Evolutionary conservation across 257 asterid species (phyloP).

Genomic region (Fraxinus anomala): DNA sequence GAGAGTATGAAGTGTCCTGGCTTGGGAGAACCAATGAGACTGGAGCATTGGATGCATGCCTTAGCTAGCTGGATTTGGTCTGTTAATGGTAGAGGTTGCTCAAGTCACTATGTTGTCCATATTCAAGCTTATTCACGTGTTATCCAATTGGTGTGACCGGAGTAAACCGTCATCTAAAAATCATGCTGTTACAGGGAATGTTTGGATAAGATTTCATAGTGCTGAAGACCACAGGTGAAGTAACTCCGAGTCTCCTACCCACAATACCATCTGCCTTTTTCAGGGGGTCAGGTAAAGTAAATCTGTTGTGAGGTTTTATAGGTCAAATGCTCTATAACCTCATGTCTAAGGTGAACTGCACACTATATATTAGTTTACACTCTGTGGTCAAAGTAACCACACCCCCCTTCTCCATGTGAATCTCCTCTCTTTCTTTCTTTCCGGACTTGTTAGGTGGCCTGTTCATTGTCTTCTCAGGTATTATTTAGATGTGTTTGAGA

Average conservation of each 20-base stretch:
- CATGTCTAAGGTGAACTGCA: not conserved
- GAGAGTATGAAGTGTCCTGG: not conserved
- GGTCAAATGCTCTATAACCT: not conserved
- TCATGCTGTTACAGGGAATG: not conserved
- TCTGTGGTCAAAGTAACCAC: not conserved
- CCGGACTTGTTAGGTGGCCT: not conserved
- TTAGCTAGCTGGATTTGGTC: not conserved
- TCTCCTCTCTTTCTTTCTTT: not conserved
- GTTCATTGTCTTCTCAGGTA: not conserved
- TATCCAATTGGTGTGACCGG: not conserved
- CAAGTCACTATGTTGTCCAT: not conserved
- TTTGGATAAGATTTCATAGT: not conserved
- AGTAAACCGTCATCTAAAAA: not conserved
- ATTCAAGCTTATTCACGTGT: not conserved
- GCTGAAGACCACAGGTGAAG: not conserved
- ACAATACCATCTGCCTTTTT: no score
- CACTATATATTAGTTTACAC: not conserved
- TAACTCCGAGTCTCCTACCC: no score
- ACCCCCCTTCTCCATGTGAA: not conserved
- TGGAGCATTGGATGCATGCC: not conserved
- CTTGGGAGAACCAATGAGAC: not conserved
- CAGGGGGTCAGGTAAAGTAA: not conserved
- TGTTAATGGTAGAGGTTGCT: not conserved
- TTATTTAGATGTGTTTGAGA: not conserved
- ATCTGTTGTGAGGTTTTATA: not conserved